Percentiles rank a stretch among this genome's conserved stretches.
phyloP scores from a whole-genome alignment of 306 rosid species.

The Cicer yamashitae region DNA sequence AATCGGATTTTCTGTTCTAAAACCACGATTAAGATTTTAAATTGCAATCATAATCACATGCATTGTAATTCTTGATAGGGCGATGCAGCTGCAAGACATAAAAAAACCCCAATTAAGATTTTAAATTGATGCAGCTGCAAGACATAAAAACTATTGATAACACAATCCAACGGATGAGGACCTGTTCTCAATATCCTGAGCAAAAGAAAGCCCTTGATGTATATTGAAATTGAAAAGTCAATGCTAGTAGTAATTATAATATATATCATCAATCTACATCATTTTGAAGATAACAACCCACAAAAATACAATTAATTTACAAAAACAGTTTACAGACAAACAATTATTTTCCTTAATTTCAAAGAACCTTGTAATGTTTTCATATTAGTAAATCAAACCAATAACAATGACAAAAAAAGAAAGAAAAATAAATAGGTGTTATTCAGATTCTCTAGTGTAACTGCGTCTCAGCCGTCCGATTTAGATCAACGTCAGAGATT shows the following conservation, averaged over 20 bases:
- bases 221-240: constrained; percentile 8
- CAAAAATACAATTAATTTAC: neutral
- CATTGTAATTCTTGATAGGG: neutral
- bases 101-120: neutral
- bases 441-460: too few relatives aligned
- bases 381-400: neutral
- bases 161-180: neutral
- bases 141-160: neutral
- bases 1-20: too few relatives aligned
- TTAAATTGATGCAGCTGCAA: neutral
- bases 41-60: neutral
- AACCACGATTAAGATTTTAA: neutral
- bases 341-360: constrained; percentile 29
- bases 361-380: constrained; percentile 3
- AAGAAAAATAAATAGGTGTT: neutral
- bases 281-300: constrained; percentile 8
- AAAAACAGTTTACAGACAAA: constrained; percentile 16
- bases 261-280: constrained; percentile 34
- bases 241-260: constrained; percentile 16
- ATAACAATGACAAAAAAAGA: constrained; percentile 11
- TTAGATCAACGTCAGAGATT: too few relatives aligned
- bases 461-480: too few relatives aligned
- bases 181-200: neutral
- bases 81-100: neutral
- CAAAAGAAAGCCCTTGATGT: neutral